Conservation (phyloP, 73 alveolate genomes). For the Paramecium caudatum region DNA sequence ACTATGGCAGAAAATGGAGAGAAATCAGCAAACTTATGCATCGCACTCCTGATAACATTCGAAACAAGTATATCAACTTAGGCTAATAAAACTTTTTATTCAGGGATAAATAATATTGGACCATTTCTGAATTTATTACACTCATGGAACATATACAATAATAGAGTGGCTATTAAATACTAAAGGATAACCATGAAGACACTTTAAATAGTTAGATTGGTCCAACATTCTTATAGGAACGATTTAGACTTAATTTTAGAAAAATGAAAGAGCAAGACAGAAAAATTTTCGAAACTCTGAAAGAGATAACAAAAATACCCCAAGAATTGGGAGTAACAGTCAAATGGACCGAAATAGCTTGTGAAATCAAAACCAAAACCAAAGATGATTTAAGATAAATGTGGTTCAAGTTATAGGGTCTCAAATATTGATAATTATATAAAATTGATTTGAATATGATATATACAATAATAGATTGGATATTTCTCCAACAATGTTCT, state of each 20-base stretch:
- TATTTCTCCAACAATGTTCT: too few species aligned
- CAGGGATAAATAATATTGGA: conserved; percentile 33
- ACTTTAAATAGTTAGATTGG: background rate
- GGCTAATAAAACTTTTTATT: conserved; percentile 16
- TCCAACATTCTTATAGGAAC: background rate
- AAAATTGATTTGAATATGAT: too few species aligned
- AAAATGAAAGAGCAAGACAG: background rate
- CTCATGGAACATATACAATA: background rate
- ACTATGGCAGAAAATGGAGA: conserved; percentile 57
- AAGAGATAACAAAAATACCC: background rate
- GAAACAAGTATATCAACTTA: background rate
- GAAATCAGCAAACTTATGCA: conserved; percentile 38
- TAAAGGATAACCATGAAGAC: background rate
- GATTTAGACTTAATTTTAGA: background rate
- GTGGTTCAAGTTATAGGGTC: conserved; percentile 46
- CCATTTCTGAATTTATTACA: background rate
- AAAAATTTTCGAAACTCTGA: background rate
- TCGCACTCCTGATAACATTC: conserved; percentile 61
- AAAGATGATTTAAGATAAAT: conserved; percentile 48
- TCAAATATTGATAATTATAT: too few species aligned
- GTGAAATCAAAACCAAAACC: conserved; percentile 34
- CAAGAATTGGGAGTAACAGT: background rate
- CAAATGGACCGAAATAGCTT: conserved; percentile 24
- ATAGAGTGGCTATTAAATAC: background rate
- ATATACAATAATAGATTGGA: too few species aligned